phyloP scores from a whole-genome alignment of 23 red algal genomes.

The Agarophyton chilense region DNA sequence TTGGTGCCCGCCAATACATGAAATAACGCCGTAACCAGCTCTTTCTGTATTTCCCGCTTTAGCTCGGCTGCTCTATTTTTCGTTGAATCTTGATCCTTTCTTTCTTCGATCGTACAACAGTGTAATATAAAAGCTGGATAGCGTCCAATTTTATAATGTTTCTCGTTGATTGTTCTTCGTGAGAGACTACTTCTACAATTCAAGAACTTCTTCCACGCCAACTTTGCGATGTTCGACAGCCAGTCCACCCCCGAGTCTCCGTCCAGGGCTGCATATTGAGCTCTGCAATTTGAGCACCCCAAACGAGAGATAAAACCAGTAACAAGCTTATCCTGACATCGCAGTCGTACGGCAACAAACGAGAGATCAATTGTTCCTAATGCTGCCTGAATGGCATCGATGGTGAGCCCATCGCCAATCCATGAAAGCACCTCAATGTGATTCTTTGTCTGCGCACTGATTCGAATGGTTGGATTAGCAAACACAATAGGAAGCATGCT shows the following conservation, averaged over 20 bases:
- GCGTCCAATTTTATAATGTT: background rate
- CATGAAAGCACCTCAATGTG: background rate
- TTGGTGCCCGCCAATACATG: background rate
- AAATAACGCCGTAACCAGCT: background rate
- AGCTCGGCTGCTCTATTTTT: background rate
- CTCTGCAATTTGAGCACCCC: background rate
- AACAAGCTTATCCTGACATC: background rate
- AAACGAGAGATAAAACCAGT: conserved; percentile 21
- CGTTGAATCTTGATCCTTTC: background rate
- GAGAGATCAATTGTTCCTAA: background rate
- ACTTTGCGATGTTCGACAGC: background rate
- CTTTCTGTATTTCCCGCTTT: background rate
- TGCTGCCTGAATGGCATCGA: background rate
- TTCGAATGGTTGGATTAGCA: conserved; percentile 24
- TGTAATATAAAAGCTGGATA: conserved; percentile 7
- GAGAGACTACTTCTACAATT: background rate
- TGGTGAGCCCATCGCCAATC: background rate
- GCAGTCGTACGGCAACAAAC: background rate
- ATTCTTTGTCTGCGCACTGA: background rate
- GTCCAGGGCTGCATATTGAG: conserved; percentile 28
- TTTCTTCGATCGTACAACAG: background rate
- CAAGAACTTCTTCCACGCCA: conserved; percentile 4
- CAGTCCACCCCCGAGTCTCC: background rate
- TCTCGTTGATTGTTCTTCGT: background rate
- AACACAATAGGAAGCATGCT: conserved; percentile 6